Evolutionary conservation across 805 yeast genomes (phyloP).

Genomic region (Saturnispora halmiae): DNA sequence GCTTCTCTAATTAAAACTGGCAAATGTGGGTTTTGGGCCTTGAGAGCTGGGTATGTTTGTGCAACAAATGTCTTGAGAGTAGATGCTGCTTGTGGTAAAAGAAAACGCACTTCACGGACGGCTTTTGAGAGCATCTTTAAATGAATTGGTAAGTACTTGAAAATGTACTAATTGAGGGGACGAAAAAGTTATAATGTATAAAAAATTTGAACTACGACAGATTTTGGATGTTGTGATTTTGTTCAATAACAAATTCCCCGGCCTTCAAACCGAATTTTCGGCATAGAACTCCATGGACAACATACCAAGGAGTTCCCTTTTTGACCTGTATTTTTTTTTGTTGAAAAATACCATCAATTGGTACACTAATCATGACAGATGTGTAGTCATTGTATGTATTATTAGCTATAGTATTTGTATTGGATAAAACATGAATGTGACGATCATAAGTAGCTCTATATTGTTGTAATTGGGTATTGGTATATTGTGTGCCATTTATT

Average conservation of each 20-base stretch:
- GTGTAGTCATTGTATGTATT: too few species aligned
- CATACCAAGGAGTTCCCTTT: constrained; percentile 2
- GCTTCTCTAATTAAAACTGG: constrained; percentile 79
- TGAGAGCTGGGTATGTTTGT: constrained; percentile 55
- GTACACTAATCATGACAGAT: not conserved
- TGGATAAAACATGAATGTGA: not conserved
- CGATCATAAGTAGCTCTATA: not conserved
- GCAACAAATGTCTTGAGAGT: constrained; percentile 55
- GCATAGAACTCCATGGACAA: not conserved
- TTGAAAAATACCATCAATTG: not conserved
- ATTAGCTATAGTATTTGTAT: too few species aligned
- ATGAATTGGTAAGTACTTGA: constrained; percentile 19
- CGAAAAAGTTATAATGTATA: constrained; percentile 12
- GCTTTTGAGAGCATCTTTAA: constrained; percentile 34
- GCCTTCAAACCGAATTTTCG: not conserved
- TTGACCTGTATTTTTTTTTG: not conserved
- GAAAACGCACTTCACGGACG: constrained; percentile 73
- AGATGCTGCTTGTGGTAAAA: constrained; percentile 67
- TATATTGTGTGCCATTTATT: constrained; percentile 52
- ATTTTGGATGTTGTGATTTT: constrained; percentile 56
- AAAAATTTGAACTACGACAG: constrained; percentile 32
- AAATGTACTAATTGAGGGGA: constrained; percentile 16
- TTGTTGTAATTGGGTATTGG: constrained; percentile 8
- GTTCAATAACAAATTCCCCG: constrained; percentile 23
- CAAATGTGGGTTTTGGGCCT: constrained; percentile 51